phyloP scores from a whole-genome alignment of 2,329 filamentous ascomycete species.

The Sarocladium brachiariae region DNA sequence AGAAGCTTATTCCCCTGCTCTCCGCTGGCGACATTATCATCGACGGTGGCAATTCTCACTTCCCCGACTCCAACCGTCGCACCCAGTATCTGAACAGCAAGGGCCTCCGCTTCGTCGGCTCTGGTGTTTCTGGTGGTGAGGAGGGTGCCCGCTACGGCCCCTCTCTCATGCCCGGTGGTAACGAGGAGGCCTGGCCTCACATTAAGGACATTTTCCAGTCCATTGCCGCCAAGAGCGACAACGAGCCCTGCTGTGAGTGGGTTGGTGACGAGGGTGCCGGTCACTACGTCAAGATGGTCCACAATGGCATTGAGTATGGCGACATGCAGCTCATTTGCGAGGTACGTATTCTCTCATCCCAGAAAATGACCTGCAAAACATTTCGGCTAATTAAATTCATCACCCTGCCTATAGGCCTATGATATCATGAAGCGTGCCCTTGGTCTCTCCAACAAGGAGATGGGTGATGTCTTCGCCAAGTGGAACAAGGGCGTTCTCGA shows the following conservation, averaged over 20 bases:
- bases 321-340: slow-evolving; percentile 99
- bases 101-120: slow-evolving; percentile 92
- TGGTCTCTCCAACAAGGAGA: slow-evolving; percentile 83
- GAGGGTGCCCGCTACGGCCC: slow-evolving; percentile 97
- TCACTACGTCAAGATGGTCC: slow-evolving; percentile 99
- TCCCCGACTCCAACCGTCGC: slow-evolving; percentile 96
- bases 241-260: slow-evolving; percentile 98
- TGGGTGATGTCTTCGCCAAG: slow-evolving; percentile 85
- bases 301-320: slow-evolving; percentile 99
- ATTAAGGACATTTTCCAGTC: slow-evolving; percentile 99
- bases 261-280: slow-evolving; percentile 98
- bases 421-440: slow-evolving; percentile 99
- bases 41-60: slow-evolving; percentile 97
- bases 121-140: slow-evolving; percentile 97
- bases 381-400: too few species aligned
- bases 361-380: too few species aligned
- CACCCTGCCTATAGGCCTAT: slow-evolving; percentile 88
- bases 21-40: slow-evolving; percentile 96
- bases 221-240: slow-evolving; percentile 95
- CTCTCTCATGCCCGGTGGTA: slow-evolving; percentile 97
- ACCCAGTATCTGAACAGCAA: slow-evolving; percentile 80
- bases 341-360: slow-evolving; percentile 46
- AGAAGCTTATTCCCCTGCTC: slow-evolving; percentile 78
- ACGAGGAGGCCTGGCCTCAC: slow-evolving; percentile 94
- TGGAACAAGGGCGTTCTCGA: slow-evolving; percentile 99